These are phyloP conservation scores for Annulohypoxylon nitens DNA, from an alignment of 495 filamentous ascomycete genomes.

Conservation along the genomic window DNA sequence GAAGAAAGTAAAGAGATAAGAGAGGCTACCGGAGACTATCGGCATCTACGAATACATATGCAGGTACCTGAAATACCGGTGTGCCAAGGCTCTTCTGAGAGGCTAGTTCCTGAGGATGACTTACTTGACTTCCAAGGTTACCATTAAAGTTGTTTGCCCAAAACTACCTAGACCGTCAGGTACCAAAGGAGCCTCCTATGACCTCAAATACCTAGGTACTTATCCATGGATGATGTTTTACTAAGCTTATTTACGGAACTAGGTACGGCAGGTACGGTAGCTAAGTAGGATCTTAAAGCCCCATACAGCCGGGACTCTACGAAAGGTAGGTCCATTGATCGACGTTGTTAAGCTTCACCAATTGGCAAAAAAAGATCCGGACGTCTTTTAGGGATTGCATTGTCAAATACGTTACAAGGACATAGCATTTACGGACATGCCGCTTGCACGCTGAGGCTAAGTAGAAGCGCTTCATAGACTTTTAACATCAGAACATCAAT, in stretches of 20 bases:
- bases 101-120: constrained; percentile 2
- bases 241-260: constrained; percentile 23
- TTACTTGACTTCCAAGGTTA: neutral
- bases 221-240: constrained; percentile 13
- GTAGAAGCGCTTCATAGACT: neutral
- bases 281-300: constrained; percentile 25
- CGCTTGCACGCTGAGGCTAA: neutral
- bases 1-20: constrained; percentile 71
- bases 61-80: constrained; percentile 2
- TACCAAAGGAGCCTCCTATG: constrained; percentile 6
- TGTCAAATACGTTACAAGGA: neutral
- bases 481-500: constrained; percentile 1
- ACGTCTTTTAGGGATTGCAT: constrained; percentile 6
- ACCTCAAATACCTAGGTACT: neutral
- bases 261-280: neutral
- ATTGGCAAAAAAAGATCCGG: constrained; percentile 5
- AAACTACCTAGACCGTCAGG: constrained; percentile 14
- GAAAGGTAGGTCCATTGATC: constrained; percentile 41
- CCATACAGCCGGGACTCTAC: constrained; percentile 12
- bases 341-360: constrained; percentile 10
- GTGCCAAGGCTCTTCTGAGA: constrained; percentile 14
- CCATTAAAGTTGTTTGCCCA: constrained; percentile 18
- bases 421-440: neutral
- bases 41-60: neutral
- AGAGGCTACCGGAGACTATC: constrained; percentile 4